A percentile compares a stretch with the other conserved stretches of the same genome.
Evolutionary conservation across 2,329 filamentous ascomycete genomes (phyloP).

Genomic region (Xylaria sp.): DNA sequence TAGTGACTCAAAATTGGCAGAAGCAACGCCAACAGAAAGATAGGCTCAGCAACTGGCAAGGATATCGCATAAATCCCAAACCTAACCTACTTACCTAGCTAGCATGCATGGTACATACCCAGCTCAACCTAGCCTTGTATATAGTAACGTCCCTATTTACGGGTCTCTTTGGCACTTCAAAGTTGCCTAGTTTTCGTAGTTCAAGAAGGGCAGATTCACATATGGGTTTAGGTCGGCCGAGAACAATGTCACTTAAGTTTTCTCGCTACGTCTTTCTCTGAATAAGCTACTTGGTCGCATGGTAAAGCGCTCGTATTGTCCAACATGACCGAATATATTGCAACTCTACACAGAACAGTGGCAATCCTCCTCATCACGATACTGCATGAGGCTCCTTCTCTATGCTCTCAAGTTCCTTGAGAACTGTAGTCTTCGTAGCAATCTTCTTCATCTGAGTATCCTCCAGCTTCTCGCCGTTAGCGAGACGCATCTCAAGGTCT

Average conservation of each 20-base stretch:
- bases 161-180: no score
- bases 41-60: background rate
- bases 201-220: no score
- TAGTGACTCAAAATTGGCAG: background rate
- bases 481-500: conserved; percentile 95
- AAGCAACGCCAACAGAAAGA: background rate
- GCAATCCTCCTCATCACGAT: background rate
- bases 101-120: no score
- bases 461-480: conserved; percentile 94
- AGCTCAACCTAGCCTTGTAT: background rate
- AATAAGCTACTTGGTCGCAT: conserved; percentile 1
- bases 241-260: background rate
- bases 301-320: conserved; percentile 22
- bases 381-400: conserved; percentile 50
- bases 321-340: conserved; percentile 20
- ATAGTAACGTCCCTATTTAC: no score
- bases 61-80: no score
- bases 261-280: background rate
- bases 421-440: conserved; percentile 82
- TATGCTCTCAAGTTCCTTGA: conserved; percentile 80
- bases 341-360: background rate
- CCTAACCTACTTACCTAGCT: no score
- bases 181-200: no score
- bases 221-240: background rate
- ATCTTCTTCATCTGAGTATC: conserved; percentile 99